Base-by-base conservation (phyloP, 73 alveolate species). In the Paramecium octaurelia region DNA sequence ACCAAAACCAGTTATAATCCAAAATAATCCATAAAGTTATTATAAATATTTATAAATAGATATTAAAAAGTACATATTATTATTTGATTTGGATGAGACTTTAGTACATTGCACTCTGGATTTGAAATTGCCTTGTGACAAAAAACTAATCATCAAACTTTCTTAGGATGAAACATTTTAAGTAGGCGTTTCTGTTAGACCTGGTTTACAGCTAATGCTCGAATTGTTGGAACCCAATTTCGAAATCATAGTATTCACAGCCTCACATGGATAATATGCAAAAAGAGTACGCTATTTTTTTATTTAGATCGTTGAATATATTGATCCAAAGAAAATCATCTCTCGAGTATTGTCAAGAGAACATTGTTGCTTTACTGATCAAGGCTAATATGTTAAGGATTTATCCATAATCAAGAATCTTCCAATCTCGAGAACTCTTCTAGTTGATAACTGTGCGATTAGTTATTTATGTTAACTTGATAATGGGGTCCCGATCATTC, bases 401-500 rank as follows among this genome's bases (percentile, higher is more conserved):
- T 64, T 94, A 31, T 83, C 95, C 48, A 88, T 94, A 6, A 83
- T 94, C 11, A 75, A 95, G 44, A 93, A 75, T 42, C 76, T 95
- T 27, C 11, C 83, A 42, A 92, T 96, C 42, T 68, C 91, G 85
- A 97, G 92, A 71, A 93, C 93, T 23, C 92, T 97, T 38, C 54
- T 97, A 14, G 97, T 97, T n/a, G 99, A 97, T 94, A 95, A 96
- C 42, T 95, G 98, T 24, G 97, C 97, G 50, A 93, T 93, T 21
- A 95, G 98, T 8, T 97, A 95, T 92, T 95, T 95, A 20, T 97
- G 86, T 54, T 93, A 95, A 91, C 71, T 96, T 31, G 96, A 95
- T 48, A 95, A 97, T 92, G 99, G 99, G 36, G 96, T 97, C 14
- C 99, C 99, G 1, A 97, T 97, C 6, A 92, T 97, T 46, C 98